Evolutionary conservation across 345 rosid genomes (phyloP), one percentile per base, ranked within the genome.

Genomic region (Brassica napus): DNA sequence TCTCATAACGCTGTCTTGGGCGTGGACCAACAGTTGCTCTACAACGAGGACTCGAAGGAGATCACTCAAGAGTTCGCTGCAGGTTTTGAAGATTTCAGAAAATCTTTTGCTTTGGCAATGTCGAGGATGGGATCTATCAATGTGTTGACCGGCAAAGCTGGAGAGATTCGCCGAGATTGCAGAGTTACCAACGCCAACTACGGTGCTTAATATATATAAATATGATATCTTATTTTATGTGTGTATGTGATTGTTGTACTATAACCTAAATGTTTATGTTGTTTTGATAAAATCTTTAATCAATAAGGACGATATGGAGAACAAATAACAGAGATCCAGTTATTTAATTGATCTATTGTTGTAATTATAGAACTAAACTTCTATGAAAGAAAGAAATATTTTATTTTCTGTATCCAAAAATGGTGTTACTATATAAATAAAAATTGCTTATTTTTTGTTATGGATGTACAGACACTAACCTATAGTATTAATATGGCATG

Each of bases 101-200:
- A 63, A 74, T 78, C 88, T 1, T 85, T 91, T 68, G 91, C 97
- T 1, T 85, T 88, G 60, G 86, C 98, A 9, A 85, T 91, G 90
- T 82, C 79, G 75, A 77, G 92, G 60, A 88, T 94, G 98, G 98
- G 97, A 74, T 86, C 83, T 32, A 88, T 92, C 77, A 71, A 85
- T 2, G 92, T 87, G 23, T 73, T 91, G 74, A 91, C 98, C 0
- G 94, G 91, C 14, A 77, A 69, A 0, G 65, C 82, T 37, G 97
- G 97, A 62, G 88, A 91, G 89, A 91, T 89, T 55, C 91, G 97
- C 54, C 73, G 37, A 44, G 76, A 82, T 70, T 94, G 97, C 85
- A 79, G 82, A 60, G 71, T 32, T 82, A 83, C 65, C n/a, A 88
- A 85, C 72, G 30, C 66, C 63, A 71, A 80, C 23, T 73, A 75